Conservation (phyloP, 1,284 basidiomycete genomes). For the Irpex sp. region DNA sequence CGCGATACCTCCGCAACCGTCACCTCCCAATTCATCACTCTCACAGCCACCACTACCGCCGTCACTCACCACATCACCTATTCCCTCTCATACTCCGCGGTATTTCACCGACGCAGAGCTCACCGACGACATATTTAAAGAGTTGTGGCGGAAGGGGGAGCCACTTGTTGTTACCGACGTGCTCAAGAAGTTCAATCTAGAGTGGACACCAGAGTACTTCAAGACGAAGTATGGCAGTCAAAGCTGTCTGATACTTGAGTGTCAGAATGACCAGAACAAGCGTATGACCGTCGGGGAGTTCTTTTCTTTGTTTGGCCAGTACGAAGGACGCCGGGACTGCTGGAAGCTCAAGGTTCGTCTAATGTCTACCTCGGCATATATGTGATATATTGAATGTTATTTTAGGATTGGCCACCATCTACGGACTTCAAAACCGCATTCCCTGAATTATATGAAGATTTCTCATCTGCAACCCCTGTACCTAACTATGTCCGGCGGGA, state of each 20-base stretch:
- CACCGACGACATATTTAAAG: conserved; percentile 59
- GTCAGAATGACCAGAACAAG: conserved; percentile 66
- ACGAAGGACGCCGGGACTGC: conserved; percentile 49
- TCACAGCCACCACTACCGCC: conserved; percentile 11
- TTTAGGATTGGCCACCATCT: conserved; percentile 88
- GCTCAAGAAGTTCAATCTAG: conserved; percentile 53
- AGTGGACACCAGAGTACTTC: conserved; percentile 86
- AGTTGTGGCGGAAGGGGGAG: conserved; percentile 69
- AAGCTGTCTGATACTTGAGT: conserved; percentile 75
- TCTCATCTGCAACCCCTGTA: conserved; percentile 78
- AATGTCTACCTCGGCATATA: neutral
- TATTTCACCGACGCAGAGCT: conserved; percentile 51
- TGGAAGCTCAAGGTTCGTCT: conserved; percentile 80
- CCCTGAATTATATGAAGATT: conserved; percentile 88
- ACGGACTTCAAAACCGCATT: conserved; percentile 82
- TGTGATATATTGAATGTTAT: conserved; percentile 1
- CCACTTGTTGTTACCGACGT: conserved; percentile 76
- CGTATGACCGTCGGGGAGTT: conserved; percentile 72
- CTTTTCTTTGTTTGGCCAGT: conserved; percentile 76
- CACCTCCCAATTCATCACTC: conserved; percentile 18
- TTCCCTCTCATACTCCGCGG: conserved; percentile 43
- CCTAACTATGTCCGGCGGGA: conserved; percentile 88
- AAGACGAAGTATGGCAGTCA: conserved; percentile 65
- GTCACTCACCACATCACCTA: conserved; percentile 15
- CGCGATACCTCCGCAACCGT: conserved; percentile 20